These are phyloP conservation scores for Lachnellula suecica DNA, from an alignment of 2,329 filamentous ascomycete genomes.

Conservation along the genomic window DNA sequence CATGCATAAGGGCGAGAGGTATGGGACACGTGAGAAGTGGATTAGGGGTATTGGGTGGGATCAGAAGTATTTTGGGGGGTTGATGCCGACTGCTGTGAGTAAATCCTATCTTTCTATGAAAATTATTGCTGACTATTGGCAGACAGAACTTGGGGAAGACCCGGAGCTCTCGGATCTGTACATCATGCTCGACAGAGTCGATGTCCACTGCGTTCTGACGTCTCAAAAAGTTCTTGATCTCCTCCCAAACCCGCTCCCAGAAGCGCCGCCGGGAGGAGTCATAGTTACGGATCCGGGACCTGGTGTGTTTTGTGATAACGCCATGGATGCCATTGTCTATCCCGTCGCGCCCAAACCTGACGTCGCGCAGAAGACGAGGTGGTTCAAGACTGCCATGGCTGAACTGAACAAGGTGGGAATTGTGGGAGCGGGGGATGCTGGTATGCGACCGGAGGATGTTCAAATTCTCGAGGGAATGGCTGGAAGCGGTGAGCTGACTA, in stretches of 20 bases:
- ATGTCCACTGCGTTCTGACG: constrained; percentile 70
- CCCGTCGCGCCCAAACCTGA: constrained; percentile 57
- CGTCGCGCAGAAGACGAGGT: constrained; percentile 50
- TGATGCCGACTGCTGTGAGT: constrained; percentile 58
- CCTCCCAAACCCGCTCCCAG: constrained; percentile 47
- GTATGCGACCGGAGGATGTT: constrained; percentile 55
- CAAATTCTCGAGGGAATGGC: constrained; percentile 54
- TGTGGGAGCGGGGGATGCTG: constrained; percentile 69
- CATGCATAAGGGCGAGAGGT: constrained; percentile 49
- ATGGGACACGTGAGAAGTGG: constrained; percentile 53
- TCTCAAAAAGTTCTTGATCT: constrained; percentile 62
- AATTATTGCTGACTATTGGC: constrained; percentile 24
- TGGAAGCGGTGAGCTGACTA: constrained; percentile 51
- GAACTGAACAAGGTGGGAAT: constrained; percentile 64
- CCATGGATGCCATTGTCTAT: constrained; percentile 59
- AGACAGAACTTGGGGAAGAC: constrained; percentile 53
- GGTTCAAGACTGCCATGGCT: constrained; percentile 59
- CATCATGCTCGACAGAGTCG: constrained; percentile 69
- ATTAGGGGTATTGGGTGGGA: constrained; percentile 70
- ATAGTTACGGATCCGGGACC: constrained; percentile 59
- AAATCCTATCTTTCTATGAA: constrained; percentile 39
- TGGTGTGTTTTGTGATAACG: constrained; percentile 73
- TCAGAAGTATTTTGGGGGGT: constrained; percentile 59
- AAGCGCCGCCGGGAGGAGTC: constrained; percentile 61
- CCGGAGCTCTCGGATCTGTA: constrained; percentile 53